Evolutionary conservation across 2,329 filamentous ascomycete species (phyloP).

Genomic region (Fusarium metavorans): DNA sequence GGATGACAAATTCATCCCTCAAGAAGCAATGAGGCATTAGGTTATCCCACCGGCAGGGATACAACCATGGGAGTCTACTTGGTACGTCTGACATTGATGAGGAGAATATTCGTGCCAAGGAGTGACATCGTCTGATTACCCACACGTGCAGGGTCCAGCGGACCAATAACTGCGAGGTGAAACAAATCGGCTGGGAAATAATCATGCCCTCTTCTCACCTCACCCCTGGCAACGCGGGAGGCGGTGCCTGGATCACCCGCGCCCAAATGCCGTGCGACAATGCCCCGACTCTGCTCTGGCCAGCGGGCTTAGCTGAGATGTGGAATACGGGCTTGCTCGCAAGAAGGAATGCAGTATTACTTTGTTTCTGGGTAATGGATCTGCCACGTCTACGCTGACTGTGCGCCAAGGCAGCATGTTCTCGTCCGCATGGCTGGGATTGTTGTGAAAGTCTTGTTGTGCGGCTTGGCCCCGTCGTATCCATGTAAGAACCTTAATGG

Average conservation of each 20-base stretch:
- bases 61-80: neutral
- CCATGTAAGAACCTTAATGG: neutral
- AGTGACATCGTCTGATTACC: constrained; percentile 26
- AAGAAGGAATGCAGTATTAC: neutral
- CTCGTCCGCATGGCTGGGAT: neutral
- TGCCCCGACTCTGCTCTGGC: neutral
- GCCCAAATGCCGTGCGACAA: neutral
- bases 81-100: constrained; percentile 9
- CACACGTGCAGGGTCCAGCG: constrained; percentile 1
- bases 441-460: neutral
- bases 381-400: neutral
- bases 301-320: constrained; percentile 7
- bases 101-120: constrained; percentile 11
- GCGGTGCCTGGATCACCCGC: neutral
- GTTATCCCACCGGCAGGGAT: neutral
- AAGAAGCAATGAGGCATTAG: neutral
- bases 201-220: neutral
- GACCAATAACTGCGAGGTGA: constrained; percentile 29
- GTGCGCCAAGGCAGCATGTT: neutral
- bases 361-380: neutral
- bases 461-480: neutral
- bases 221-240: neutral
- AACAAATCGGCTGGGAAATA: constrained; percentile 14
- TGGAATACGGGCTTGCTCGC: neutral
- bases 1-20: neutral